These are phyloP conservation scores for Cladosporium phlei DNA, from an alignment of 2,329 filamentous ascomycete genomes.

Conservation along the genomic window DNA sequence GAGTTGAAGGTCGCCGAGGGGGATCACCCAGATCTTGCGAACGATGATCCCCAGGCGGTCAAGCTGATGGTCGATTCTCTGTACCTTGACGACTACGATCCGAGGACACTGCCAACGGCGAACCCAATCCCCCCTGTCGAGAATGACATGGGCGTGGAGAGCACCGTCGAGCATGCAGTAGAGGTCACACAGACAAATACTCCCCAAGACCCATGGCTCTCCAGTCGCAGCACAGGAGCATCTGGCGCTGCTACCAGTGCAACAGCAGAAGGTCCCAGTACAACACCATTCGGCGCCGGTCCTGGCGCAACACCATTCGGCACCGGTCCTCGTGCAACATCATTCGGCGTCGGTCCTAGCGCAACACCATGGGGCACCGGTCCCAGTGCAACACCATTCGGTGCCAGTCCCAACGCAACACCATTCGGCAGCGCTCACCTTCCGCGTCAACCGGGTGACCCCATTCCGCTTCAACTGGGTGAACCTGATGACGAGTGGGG, in stretches of 20 bases:
- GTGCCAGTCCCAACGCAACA: not conserved
- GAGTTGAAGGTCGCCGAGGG: not conserved
- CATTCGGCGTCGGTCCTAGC: not conserved
- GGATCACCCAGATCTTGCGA: not conserved
- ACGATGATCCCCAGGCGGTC: slow-evolving; percentile 1
- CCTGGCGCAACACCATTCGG: not conserved
- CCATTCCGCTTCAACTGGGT: not conserved
- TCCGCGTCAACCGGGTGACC: no score
- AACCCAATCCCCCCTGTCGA: not conserved
- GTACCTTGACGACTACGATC: not conserved
- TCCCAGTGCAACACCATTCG: not conserved
- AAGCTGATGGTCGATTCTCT: slow-evolving; percentile 4
- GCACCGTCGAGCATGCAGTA: not conserved
- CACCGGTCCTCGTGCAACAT: not conserved
- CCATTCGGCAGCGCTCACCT: not conserved
- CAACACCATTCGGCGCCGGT: not conserved
- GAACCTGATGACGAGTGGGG: not conserved
- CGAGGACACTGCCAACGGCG: not conserved
- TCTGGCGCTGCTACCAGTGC: not conserved
- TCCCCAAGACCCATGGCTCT: no score
- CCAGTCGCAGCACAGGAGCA: not conserved
- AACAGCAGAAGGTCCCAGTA: not conserved
- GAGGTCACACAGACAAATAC: not conserved
- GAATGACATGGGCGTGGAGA: not conserved
- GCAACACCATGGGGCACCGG: not conserved